These are phyloP conservation scores for Candida corydali DNA, from an alignment of 805 yeast species.

Conservation along the genomic window DNA sequence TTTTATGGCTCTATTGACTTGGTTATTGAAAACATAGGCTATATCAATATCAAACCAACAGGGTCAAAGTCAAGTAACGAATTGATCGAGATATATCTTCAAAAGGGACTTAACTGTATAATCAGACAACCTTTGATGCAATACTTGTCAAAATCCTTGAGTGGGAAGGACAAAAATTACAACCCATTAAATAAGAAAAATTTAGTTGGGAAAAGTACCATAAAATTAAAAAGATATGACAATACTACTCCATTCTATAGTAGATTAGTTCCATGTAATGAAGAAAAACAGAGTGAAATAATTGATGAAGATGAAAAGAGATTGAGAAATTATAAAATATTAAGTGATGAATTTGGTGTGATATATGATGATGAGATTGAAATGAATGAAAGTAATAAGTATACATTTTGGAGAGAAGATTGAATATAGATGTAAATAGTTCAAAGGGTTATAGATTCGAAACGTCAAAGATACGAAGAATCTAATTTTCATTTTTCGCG, in stretches of 20 bases:
- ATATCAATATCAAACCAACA: slow-evolving; percentile 55
- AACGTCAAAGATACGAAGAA: background rate
- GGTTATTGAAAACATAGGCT: slow-evolving; percentile 64
- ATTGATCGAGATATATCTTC: slow-evolving; percentile 44
- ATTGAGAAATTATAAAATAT: background rate
- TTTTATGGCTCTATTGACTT: slow-evolving; percentile 64
- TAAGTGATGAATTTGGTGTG: background rate
- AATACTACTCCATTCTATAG: slow-evolving; percentile 14
- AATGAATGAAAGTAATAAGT: background rate
- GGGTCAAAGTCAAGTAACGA: slow-evolving; percentile 33
- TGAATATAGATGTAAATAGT: background rate
- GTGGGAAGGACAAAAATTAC: slow-evolving; percentile 24
- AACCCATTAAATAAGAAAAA: slow-evolving; percentile 19
- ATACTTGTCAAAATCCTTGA: slow-evolving; percentile 34
- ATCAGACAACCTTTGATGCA: slow-evolving; percentile 50
- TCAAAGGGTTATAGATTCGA: no score
- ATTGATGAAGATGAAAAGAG: background rate
- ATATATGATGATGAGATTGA: background rate
- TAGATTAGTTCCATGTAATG: slow-evolving; percentile 13
- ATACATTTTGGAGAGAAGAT: background rate
- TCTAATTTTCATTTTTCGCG: background rate
- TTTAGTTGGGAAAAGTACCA: slow-evolving; percentile 15
- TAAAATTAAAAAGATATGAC: slow-evolving; percentile 14
- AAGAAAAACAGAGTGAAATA: background rate
- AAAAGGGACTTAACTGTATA: slow-evolving; percentile 49